Percentiles rank a stretch among this genome's conserved stretches.
These are phyloP conservation scores for Kalaharituber pfeilii DNA, from an alignment of 2,329 filamentous ascomycete species.

Conservation along the genomic window DNA sequence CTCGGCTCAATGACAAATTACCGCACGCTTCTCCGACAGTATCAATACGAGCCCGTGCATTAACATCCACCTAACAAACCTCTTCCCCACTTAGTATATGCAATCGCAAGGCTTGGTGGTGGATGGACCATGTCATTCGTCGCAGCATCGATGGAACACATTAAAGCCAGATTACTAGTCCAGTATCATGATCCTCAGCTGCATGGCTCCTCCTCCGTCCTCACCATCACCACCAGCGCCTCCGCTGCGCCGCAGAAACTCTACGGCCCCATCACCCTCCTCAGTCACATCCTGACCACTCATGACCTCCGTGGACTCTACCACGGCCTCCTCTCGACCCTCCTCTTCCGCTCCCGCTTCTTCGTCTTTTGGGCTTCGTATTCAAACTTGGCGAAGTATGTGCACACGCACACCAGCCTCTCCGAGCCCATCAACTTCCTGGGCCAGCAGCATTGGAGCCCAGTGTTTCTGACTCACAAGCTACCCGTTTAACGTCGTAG, in stretches of 20 bases:
- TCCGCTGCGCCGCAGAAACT: neutral
- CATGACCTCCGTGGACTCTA: constrained; percentile 72
- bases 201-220: neutral
- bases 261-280: neutral
- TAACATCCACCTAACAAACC: constrained; percentile 29
- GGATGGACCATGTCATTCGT: constrained; percentile 84
- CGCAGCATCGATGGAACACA: constrained; percentile 82
- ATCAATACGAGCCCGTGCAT: constrained; percentile 24
- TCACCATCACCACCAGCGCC: neutral
- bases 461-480: constrained; percentile 89
- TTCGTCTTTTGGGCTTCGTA: constrained; percentile 99
- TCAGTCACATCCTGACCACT: constrained; percentile 25
- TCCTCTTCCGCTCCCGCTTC: constrained; percentile 83
- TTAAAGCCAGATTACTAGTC: constrained; percentile 85
- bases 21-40: constrained; percentile 48
- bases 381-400: constrained; percentile 56
- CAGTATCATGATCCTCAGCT: constrained; percentile 44
- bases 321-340: constrained; percentile 66
- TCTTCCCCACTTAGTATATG: constrained; percentile 54
- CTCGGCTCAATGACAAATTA: constrained; percentile 83
- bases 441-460: constrained; percentile 82
- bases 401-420: constrained; percentile 47
- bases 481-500: constrained; percentile 84
- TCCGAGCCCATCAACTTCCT: constrained; percentile 79
- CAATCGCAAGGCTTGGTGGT: constrained; percentile 69